Percentiles rank a stretch among this genome's conserved stretches.
phyloP scores from a whole-genome alignment of 768 basidiomycete species.

The Butyriboletus loyo region DNA sequence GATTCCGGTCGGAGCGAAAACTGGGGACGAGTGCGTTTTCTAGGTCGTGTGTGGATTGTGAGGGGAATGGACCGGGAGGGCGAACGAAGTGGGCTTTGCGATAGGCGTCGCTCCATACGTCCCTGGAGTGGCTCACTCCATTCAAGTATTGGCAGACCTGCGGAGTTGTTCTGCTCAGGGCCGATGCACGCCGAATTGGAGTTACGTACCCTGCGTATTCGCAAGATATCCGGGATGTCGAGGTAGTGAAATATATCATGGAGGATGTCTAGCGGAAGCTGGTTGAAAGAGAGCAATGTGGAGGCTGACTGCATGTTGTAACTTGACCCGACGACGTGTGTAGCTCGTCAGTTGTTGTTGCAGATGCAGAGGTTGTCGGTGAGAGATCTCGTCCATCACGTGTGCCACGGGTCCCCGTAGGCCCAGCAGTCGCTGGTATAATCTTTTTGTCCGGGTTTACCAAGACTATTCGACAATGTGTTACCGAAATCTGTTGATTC shows the following conservation, averaged over 20 bases:
- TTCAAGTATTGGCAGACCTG: conserved; percentile 15
- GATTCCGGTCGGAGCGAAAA: conserved; percentile 6
- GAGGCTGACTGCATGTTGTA: background rate
- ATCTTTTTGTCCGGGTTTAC: no score
- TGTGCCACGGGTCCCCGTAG: background rate
- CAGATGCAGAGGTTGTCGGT: background rate
- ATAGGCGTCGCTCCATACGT: conserved; percentile 19
- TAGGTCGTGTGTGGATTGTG: conserved; percentile 11
- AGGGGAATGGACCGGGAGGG: conserved; percentile 17
- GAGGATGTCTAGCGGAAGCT: conserved; percentile 15
- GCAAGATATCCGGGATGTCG: conserved; percentile 15
- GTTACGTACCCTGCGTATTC: conserved; percentile 17
- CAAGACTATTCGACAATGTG: no score
- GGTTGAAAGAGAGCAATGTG: background rate
- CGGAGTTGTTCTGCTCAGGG: background rate
- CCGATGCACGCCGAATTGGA: background rate
- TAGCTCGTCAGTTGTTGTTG: background rate
- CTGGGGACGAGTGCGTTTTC: conserved; percentile 13
- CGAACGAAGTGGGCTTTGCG: conserved; percentile 9
- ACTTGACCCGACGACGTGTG: background rate
- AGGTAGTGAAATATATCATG: conserved; percentile 10
- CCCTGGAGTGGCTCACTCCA: conserved; percentile 1
- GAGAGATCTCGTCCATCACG: background rate
- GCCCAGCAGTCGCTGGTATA: no score
- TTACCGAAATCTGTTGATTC: no score